A percentile compares a stretch with the other conserved stretches of the same genome.
phyloP scores from a whole-genome alignment of 768 basidiomycete genomes.

The Lentinula lateritia region DNA sequence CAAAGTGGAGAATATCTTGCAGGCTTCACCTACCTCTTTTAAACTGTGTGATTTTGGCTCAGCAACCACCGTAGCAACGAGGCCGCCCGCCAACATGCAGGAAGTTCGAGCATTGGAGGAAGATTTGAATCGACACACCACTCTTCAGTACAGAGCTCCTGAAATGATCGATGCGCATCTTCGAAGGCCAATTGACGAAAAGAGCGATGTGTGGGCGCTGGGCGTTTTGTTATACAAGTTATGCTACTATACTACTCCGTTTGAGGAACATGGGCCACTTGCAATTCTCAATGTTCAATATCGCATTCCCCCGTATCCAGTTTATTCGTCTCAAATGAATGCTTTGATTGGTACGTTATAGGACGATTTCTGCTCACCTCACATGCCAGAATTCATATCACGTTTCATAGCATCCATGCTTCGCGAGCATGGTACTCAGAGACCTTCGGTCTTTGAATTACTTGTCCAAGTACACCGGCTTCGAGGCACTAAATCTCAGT shows the following conservation, averaged over 20 bases:
- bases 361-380: neutral
- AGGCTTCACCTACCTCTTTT: slow-evolving; percentile 76
- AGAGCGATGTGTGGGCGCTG: slow-evolving; percentile 96
- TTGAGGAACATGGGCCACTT: slow-evolving; percentile 94
- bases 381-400: slow-evolving; percentile 9
- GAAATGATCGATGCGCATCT: slow-evolving; percentile 95
- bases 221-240: slow-evolving; percentile 97
- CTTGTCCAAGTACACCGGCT: slow-evolving; percentile 79
- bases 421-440: slow-evolving; percentile 79
- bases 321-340: slow-evolving; percentile 81
- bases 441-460: slow-evolving; percentile 86
- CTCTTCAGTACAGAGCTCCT: slow-evolving; percentile 95
- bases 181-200: slow-evolving; percentile 82
- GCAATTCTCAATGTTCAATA: slow-evolving; percentile 98
- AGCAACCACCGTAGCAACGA: slow-evolving; percentile 64
- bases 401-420: slow-evolving; percentile 74
- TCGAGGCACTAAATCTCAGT: slow-evolving; percentile 81
- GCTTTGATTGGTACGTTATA: slow-evolving; percentile 67
- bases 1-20: slow-evolving; percentile 98
- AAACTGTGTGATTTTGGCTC: slow-evolving; percentile 99
- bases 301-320: slow-evolving; percentile 82
- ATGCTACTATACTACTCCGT: slow-evolving; percentile 98
- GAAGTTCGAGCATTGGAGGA: slow-evolving; percentile 86
- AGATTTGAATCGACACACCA: slow-evolving; percentile 92
- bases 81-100: slow-evolving; percentile 70